phyloP scores from a whole-genome alignment of 768 basidiomycete genomes.

The Mycena metata region DNA sequence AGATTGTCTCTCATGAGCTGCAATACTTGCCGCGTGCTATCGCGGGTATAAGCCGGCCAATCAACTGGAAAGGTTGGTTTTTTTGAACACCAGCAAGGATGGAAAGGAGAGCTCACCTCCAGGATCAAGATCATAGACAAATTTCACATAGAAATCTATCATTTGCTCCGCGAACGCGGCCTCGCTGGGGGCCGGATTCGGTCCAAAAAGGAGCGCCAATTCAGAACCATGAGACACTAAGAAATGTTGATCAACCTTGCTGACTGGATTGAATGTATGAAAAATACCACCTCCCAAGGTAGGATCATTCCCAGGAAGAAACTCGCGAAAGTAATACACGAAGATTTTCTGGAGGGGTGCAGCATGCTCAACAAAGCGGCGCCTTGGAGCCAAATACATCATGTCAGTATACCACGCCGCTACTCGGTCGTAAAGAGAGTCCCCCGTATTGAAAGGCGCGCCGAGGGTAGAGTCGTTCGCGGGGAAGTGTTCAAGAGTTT shows the following conservation, averaged over 20 bases:
- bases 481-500: conserved; percentile 58
- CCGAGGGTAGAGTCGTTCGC: conserved; percentile 63
- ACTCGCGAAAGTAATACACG: conserved; percentile 68
- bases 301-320: conserved; percentile 66
- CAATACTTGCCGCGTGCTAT: conserved; percentile 53
- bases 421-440: conserved; percentile 69
- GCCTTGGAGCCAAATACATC: conserved; percentile 67
- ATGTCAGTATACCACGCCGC: conserved; percentile 71
- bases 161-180: conserved; percentile 60
- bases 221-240: conserved; percentile 67
- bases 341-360: conserved; percentile 63
- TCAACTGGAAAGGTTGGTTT: conserved; percentile 44
- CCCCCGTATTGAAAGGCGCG: conserved; percentile 69
- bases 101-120: conserved; percentile 43
- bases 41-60: conserved; percentile 61
- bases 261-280: neutral
- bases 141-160: conserved; percentile 69
- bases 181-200: conserved; percentile 57
- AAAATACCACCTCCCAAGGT: conserved; percentile 57
- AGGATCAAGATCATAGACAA: conserved; percentile 68
- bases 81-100: neutral
- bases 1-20: conserved; percentile 67
- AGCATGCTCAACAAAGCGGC: conserved; percentile 64
- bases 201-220: conserved; percentile 63
- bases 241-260: neutral